A percentile compares a stretch with the other conserved stretches of the same genome.
phyloP scores from a whole-genome alignment of 192 early-diverging fungal species.

The Coemansia sp. region DNA sequence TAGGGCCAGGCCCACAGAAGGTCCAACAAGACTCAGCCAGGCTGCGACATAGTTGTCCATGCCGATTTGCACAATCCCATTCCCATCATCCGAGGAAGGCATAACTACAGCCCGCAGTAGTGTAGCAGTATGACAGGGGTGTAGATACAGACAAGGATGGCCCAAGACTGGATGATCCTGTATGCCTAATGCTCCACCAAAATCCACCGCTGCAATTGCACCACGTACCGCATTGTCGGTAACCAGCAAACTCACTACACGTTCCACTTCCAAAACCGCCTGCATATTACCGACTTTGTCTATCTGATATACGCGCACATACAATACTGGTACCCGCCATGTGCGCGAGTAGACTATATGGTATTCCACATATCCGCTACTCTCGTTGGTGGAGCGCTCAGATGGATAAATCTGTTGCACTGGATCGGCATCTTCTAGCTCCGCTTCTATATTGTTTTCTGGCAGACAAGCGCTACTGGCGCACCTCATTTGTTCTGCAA shows the following conservation, averaged over 20 bases:
- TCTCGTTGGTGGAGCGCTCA: neutral
- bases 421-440: constrained; percentile 12
- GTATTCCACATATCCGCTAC: constrained; percentile 24
- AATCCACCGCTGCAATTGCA: constrained; percentile 38
- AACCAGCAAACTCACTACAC: constrained; percentile 13
- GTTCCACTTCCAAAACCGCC: constrained; percentile 17
- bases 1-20: constrained; percentile 38
- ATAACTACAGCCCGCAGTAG: constrained; percentile 25
- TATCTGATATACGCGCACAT: constrained; percentile 13
- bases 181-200: constrained; percentile 51
- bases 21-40: constrained; percentile 38
- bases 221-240: constrained; percentile 19
- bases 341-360: constrained; percentile 34
- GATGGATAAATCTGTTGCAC: neutral
- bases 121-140: constrained; percentile 51
- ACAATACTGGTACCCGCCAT: constrained; percentile 47
- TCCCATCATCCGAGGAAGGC: neutral
- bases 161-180: constrained; percentile 44
- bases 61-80: constrained; percentile 5
- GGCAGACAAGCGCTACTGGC: neutral
- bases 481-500: neutral
- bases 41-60: constrained; percentile 28
- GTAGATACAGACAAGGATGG: constrained; percentile 38
- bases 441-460: neutral
- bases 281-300: neutral